Conservation (phyloP, 495 filamentous ascomycete genomes). For the Trichoderma gamsii region DNA sequence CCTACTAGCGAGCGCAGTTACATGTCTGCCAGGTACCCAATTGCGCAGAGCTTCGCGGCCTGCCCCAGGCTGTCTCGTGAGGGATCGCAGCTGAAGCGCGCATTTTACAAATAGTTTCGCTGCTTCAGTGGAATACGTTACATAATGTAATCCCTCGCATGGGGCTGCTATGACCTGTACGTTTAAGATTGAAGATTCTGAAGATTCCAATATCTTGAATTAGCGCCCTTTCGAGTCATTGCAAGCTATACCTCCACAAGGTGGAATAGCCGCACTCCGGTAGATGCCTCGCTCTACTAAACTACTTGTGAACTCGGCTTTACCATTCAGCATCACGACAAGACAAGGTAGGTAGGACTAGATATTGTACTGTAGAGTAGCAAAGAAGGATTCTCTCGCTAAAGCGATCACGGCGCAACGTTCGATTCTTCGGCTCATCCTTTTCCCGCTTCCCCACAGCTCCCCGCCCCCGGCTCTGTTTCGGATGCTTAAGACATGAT, state of each 20-base stretch:
- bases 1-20: no score
- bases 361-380: no score
- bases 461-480: constrained; percentile 16
- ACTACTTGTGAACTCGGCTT: no score
- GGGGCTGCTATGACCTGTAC: not conserved
- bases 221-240: not conserved
- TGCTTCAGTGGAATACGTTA: not conserved
- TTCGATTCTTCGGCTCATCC: constrained; percentile 3
- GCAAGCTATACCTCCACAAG: no score
- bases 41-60: no score
- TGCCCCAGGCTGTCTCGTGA: no score
- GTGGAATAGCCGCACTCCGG: no score
- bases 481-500: not conserved
- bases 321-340: no score
- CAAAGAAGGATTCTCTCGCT: no score
- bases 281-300: no score
- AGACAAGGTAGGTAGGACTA: no score
- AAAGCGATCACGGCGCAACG: not conserved
- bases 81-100: not conserved
- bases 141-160: not conserved
- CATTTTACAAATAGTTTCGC: not conserved
- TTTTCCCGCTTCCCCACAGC: constrained; percentile 16
- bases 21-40: no score
- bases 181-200: not conserved
- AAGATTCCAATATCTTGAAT: not conserved